Evolutionary conservation across 202 grass and related monocot genomes (phyloP).

Genomic region (Brachypodium distachyon): DNA sequence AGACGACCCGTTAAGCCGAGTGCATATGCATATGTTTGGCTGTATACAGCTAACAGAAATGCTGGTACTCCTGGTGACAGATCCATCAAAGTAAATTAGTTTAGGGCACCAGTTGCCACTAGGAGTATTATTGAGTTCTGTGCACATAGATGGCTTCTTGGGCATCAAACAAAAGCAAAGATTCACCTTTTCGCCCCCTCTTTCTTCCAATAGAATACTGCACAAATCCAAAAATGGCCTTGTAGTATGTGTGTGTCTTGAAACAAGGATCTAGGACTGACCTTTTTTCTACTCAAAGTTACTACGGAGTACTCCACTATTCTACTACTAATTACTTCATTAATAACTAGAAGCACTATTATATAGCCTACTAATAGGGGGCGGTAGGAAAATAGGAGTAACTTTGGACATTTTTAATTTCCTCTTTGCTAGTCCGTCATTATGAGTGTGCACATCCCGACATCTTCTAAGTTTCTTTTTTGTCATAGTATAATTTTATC

Average conservation of each 20-base stretch:
- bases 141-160: slow-evolving; percentile 37
- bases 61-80: slow-evolving; percentile 48
- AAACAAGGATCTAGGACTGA: slow-evolving; percentile 44
- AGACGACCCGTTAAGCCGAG: not conserved
- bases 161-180: slow-evolving; percentile 39
- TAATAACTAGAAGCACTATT: slow-evolving; percentile 14
- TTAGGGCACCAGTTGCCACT: slow-evolving; percentile 39
- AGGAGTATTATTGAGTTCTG: slow-evolving; percentile 44
- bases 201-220: slow-evolving; percentile 39
- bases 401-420: slow-evolving; percentile 55
- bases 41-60: slow-evolving; percentile 32
- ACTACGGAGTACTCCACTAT: too few species aligned
- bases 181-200: slow-evolving; percentile 29
- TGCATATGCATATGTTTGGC: not conserved
- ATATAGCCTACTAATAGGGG: slow-evolving; percentile 17
- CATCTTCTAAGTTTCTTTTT: too few species aligned
- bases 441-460: slow-evolving; percentile 9
- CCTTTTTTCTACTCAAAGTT: slow-evolving; percentile 10
- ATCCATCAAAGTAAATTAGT: slow-evolving; percentile 54
- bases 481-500: too few species aligned
- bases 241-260: slow-evolving; percentile 47
- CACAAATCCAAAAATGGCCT: slow-evolving; percentile 40
- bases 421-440: slow-evolving; percentile 40
- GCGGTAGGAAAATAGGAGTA: slow-evolving; percentile 28
- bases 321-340: slow-evolving; percentile 12